Base-by-base conservation (phyloP, 2,329 filamentous ascomycete genomes). In the Fusarium robinianum region DNA sequence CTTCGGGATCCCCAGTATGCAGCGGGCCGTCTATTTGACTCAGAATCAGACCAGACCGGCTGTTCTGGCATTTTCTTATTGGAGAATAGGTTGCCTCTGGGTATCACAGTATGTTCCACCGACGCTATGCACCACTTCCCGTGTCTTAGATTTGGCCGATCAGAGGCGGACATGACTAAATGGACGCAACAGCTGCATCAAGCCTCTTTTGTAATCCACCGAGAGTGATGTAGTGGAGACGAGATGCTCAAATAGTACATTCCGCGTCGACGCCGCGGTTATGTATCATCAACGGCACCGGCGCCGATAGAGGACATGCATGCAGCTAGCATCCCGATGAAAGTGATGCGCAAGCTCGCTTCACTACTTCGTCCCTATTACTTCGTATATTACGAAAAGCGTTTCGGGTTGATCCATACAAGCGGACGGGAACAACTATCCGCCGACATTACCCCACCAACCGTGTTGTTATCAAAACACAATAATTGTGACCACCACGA, bases 101-200 rank as follows among this genome's bases (percentile, higher is more conserved):
- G n/a, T n/a, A n/a, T n/a, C n/a, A n/a, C n/a, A n/a, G 8, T 11
- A 27, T 7, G n/a, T 27, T 35, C 37, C 14, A 41, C 17, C 23
- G 27, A 10, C 33, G 16, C 26, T 36, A 38, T 25, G 12, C 15
- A 10, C 33, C 32, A 27, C 22, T 17, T 14, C 30, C 50, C 41
- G 41, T 51, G 50, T 53, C 46, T 54, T 30, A 30, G 4, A 27
- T 6, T 12, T 1, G 6, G 5, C 36, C 36, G 37, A 53, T 36
- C 33, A 14, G 17, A 38, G 24, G 10, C 16, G 34, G 37, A 14
- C 12, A n/a, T 19, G 12, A 7, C 23, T 23, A 22, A 19, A 40
- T n/a, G n/a, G n/a, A n/a, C n/a, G 24, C 39, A 38, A 3, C 5
- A 36, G 38, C 25, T 30, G 32, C 17, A 30, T 3, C 5, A 22